These are phyloP conservation scores for Hyphodiscus sp. DNA, from an alignment of 2,329 filamentous ascomycete genomes.

Conservation along the genomic window DNA sequence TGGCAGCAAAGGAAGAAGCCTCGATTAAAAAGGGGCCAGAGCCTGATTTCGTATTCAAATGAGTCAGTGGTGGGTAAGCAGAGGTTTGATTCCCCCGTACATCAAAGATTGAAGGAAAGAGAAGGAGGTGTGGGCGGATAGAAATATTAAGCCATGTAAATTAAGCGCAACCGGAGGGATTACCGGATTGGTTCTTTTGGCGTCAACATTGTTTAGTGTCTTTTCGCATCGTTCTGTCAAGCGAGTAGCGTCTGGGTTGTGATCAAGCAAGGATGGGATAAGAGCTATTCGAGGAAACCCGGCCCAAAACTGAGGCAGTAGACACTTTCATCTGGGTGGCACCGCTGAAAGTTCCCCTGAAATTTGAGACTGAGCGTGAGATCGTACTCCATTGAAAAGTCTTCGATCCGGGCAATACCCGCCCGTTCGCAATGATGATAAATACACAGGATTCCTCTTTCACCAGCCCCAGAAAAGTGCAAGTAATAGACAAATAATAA, in stretches of 20 bases:
- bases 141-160: not conserved
- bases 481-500: slow-evolving; percentile 22
- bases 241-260: not conserved
- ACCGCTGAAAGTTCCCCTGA: not conserved
- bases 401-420: slow-evolving; percentile 13
- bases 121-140: not conserved
- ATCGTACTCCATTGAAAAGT: slow-evolving; percentile 22
- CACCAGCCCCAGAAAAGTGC: slow-evolving; percentile 12
- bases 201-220: not conserved
- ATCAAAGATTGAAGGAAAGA: slow-evolving; percentile 1
- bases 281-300: not conserved
- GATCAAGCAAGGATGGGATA: not conserved
- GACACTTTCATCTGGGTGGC: not conserved
- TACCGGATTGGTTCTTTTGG: not conserved
- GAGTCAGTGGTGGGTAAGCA: not conserved
- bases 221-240: not conserved
- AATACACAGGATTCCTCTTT: slow-evolving; percentile 28
- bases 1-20: not conserved
- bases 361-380: slow-evolving; percentile 2
- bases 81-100: not conserved
- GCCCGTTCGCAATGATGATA: slow-evolving; percentile 23
- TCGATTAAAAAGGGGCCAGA: slow-evolving; percentile 1
- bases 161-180: slow-evolving; percentile 11
- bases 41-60: not conserved
- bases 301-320: not conserved